A percentile compares a stretch with the other conserved stretches of the same genome.
Conservation (phyloP, 1,284 basidiomycete species). For the Tilletia caries region DNA sequence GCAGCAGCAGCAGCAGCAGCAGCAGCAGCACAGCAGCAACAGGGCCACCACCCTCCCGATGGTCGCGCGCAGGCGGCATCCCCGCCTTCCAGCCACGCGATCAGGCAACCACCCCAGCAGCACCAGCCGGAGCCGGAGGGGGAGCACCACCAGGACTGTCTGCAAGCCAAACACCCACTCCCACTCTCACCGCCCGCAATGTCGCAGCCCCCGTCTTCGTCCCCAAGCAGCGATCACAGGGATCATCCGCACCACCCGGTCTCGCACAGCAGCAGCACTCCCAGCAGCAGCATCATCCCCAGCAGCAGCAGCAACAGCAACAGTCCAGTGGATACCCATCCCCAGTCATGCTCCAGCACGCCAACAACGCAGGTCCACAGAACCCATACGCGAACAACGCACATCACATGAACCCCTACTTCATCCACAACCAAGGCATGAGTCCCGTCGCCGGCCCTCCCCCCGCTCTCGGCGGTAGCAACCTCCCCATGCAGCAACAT, state of each 20-base stretch:
- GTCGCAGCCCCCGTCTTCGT: conserved; percentile 45
- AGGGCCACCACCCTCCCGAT: neutral
- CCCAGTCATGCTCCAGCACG: neutral
- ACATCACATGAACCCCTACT: neutral
- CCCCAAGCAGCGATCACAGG: conserved; percentile 30
- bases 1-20: neutral
- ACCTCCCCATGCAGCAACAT: neutral
- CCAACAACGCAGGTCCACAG: conserved; percentile 17
- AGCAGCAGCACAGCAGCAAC: too few species aligned
- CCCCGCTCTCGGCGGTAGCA: neutral
- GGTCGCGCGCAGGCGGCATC: conserved; percentile 14
- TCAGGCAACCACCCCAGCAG: conserved; percentile 1
- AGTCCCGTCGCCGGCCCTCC: neutral
- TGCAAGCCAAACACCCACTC: too few species aligned
- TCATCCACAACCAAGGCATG: neutral
- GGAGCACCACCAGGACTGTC: conserved; percentile 16
- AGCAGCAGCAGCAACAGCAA: conserved; percentile 18
- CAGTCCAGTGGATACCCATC: neutral
- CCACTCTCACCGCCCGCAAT: conserved; percentile 35
- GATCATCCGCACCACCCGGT: conserved; percentile 17
- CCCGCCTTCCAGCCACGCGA: conserved; percentile 12
- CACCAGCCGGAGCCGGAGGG: neutral
- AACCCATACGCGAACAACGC: conserved; percentile 5
- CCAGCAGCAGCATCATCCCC: neutral
- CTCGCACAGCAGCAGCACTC: too few species aligned